phyloP scores from a whole-genome alignment of 345 rosid species.

The Eucalyptus urophylla region DNA sequence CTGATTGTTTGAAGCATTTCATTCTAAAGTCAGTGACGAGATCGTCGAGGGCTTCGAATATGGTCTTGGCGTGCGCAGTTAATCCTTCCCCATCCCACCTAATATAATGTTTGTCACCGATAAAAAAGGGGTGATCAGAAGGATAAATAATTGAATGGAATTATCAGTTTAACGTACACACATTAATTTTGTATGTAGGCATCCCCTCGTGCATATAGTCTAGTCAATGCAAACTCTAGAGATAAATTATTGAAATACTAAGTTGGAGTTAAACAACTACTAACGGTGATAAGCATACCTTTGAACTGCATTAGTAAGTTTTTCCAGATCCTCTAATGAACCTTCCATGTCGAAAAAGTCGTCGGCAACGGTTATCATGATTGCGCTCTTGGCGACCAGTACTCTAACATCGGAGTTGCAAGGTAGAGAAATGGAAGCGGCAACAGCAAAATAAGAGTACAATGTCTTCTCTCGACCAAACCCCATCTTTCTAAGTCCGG shows the following conservation, averaged over 20 bases:
- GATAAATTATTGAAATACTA: not conserved
- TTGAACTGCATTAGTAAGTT: constrained; percentile 30
- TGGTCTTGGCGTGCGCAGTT: constrained; percentile 23
- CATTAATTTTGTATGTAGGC: not conserved
- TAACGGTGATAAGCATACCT: constrained; percentile 11
- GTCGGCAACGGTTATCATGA: constrained; percentile 47
- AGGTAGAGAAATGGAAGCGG: constrained; percentile 20
- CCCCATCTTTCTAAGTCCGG: constrained; percentile 43
- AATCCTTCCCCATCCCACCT: constrained; percentile 54
- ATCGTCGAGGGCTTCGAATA: constrained; percentile 39
- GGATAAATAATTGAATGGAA: not conserved
- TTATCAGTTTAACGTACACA: not conserved
- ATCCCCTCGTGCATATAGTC: not conserved
- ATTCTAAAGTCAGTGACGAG: constrained; percentile 20
- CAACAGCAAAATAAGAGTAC: constrained; percentile 46
- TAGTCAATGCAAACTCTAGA: not conserved
- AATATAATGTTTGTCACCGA: not conserved
- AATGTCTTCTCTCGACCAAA: constrained; percentile 54
- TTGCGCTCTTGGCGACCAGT: constrained; percentile 28
- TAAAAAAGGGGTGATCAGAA: not conserved
- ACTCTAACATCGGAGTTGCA: constrained; percentile 11
- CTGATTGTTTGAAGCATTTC: constrained; percentile 3
- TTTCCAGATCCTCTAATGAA: constrained; percentile 27
- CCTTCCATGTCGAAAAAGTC: constrained; percentile 54
- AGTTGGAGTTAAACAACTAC: not conserved